These are phyloP conservation scores for Lichtheimia ramosa DNA, from an alignment of 371 early-diverging fungal genomes.

Conservation along the genomic window DNA sequence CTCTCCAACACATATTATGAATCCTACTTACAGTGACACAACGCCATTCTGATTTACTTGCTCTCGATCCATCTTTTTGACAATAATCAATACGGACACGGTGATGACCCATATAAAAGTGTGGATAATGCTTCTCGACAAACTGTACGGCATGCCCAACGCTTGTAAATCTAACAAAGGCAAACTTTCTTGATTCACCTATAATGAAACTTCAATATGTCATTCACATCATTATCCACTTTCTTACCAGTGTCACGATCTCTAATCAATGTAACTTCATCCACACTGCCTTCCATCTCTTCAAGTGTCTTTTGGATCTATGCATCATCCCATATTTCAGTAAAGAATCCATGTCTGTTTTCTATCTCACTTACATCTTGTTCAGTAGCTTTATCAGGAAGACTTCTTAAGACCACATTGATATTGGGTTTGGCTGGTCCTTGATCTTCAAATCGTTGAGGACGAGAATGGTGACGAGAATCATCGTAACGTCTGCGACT, in stretches of 20 bases:
- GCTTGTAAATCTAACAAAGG: constrained; percentile 64
- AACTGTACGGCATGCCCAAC: constrained; percentile 69
- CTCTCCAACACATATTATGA: background rate
- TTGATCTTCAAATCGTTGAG: constrained; percentile 3
- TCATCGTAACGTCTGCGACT: constrained; percentile 6
- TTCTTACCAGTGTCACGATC: constrained; percentile 52
- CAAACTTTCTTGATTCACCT: constrained; percentile 64
- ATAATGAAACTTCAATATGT: background rate
- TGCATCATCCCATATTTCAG: background rate
- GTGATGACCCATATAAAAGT: constrained; percentile 42
- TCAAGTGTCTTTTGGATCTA: constrained; percentile 32
- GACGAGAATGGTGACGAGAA: background rate
- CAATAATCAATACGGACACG: constrained; percentile 60
- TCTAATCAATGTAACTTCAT: constrained; percentile 44
- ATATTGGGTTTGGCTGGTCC: constrained; percentile 36
- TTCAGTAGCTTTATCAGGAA: constrained; percentile 42
- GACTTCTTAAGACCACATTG: constrained; percentile 46
- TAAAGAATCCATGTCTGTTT: background rate
- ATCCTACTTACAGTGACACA: constrained; percentile 42
- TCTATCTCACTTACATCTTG: constrained; percentile 33
- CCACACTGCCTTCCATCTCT: constrained; percentile 28
- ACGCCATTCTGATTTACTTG: constrained; percentile 54
- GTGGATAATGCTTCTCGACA: constrained; percentile 47
- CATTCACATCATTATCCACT: background rate
- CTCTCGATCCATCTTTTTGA: constrained; percentile 35